A percentile compares a stretch with the other conserved stretches of the same genome.
phyloP scores from a whole-genome alignment of 352 stramenopile genomes.

The Pythium rishiriense region DNA sequence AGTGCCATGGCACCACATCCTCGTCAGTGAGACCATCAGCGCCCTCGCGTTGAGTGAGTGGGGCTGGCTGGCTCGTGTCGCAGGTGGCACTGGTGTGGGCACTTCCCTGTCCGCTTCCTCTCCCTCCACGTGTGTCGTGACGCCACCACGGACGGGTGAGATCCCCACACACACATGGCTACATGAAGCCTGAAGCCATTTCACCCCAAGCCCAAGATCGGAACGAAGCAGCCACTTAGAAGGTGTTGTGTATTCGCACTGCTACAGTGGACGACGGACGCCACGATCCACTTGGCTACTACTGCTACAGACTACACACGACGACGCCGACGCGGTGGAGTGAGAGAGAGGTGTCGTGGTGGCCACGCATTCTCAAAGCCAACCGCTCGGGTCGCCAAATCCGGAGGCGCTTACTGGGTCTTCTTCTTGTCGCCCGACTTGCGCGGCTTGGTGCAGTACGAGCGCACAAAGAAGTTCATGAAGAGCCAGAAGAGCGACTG shows the following conservation, averaged over 20 bases:
- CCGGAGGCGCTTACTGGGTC: constrained; percentile 6
- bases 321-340: neutral
- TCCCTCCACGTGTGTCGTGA: neutral
- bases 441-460: constrained; percentile 18
- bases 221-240: neutral
- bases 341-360: too few species aligned
- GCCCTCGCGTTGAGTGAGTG: neutral
- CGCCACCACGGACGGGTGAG: neutral
- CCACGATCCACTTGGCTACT: neutral
- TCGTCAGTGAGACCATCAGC: too few species aligned
- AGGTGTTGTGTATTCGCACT: neutral
- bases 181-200: neutral
- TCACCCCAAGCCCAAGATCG: neutral
- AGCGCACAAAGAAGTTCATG: constrained; percentile 78
- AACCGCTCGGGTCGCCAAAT: too few species aligned
- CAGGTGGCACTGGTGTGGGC: neutral
- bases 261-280: neutral
- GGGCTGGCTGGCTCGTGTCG: neutral
- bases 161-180: neutral
- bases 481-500: constrained; percentile 95
- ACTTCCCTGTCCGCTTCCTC: neutral
- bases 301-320: neutral
- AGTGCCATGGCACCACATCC: too few species aligned
- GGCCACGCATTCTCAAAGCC: too few species aligned
- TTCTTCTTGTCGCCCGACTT: constrained; percentile 23